Base-by-base conservation (phyloP, 2,329 filamentous ascomycete species). In the Aspergillus sp. region DNA sequence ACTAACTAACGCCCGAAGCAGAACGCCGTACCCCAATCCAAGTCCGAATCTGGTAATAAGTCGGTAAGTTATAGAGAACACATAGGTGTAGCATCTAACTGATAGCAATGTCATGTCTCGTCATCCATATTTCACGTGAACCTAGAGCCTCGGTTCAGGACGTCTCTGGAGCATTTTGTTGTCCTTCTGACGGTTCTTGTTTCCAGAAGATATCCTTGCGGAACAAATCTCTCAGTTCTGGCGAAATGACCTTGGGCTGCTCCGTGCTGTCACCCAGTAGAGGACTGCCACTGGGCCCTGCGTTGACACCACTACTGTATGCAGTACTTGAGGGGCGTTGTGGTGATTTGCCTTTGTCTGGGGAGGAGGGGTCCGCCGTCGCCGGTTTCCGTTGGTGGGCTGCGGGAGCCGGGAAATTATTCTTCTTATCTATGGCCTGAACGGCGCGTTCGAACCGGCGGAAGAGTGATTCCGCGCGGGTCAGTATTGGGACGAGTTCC, bases 401-500 rank as follows among this genome's bases (percentile, higher is more conserved):
- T 11, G 53, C 46, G 13, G 58, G 76, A 3, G 76, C 75, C 0
- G 91, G 91, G 62, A 96, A 95, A 65, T 89, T 91, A 47, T 87
- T 81, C 71, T 94, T 95, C 75, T 94, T 93, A 72, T 99, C 95
- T 32, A 96, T 87, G 0, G 90, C 88, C 65, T 97, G 91, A 10
- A 99, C 88, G 1, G 90, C 87, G 42, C 91, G 83, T 65, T 95
- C 87, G 73, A 96, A 99, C 46, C 89, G 86, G 57, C 84, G 85
- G 78, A 95, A 99, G 2, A 99, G 83, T 0, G 86, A 83, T 72
- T 99, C 94, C 10, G 94, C 94, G 29, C 92, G 85, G 54, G 96
- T 85, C 16, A 97, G 82, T 0, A 91, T 95, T 1, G 88, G 88
- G 48, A 91, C 83, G 0, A 99, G 82, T 61, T 99, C 94, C 66